phyloP scores from a whole-genome alignment of 441 rosid species.

The Erodium moschatum region DNA sequence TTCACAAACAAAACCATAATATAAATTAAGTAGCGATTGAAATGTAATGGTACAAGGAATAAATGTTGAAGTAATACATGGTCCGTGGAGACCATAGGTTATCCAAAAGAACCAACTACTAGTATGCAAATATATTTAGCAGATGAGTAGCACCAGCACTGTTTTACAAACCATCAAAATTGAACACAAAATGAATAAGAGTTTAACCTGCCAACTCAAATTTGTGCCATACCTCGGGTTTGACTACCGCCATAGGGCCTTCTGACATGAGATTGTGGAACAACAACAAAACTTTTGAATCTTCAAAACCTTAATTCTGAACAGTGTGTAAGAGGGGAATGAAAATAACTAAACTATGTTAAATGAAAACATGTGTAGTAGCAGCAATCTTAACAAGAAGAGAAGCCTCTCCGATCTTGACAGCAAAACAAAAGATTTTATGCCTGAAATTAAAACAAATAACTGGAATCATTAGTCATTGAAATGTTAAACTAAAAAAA shows the following conservation, averaged over 20 bases:
- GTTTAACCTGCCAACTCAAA: background rate
- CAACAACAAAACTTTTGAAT: background rate
- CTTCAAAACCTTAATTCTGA: background rate
- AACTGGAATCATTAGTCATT: background rate
- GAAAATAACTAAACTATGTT: background rate
- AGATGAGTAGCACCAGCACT: background rate
- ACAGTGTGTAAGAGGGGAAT: background rate
- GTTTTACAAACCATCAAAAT: background rate
- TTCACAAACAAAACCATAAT: constrained; percentile 18
- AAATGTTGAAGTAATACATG: background rate
- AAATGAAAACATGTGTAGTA: background rate
- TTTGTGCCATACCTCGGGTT: constrained; percentile 6
- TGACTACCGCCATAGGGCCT: constrained; percentile 7
- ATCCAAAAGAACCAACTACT: background rate
- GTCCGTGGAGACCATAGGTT: background rate
- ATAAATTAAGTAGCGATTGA: background rate
- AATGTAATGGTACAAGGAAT: background rate
- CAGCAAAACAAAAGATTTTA: background rate
- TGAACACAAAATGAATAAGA: background rate
- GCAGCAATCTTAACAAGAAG: background rate
- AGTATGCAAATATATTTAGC: background rate
- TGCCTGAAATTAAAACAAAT: constrained; percentile 3
- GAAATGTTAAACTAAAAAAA: background rate
- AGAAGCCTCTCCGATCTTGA: background rate
- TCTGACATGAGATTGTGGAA: constrained; percentile 6